phyloP scores from a whole-genome alignment of 2,329 filamentous ascomycete genomes.

The Elsinoe australis region DNA sequence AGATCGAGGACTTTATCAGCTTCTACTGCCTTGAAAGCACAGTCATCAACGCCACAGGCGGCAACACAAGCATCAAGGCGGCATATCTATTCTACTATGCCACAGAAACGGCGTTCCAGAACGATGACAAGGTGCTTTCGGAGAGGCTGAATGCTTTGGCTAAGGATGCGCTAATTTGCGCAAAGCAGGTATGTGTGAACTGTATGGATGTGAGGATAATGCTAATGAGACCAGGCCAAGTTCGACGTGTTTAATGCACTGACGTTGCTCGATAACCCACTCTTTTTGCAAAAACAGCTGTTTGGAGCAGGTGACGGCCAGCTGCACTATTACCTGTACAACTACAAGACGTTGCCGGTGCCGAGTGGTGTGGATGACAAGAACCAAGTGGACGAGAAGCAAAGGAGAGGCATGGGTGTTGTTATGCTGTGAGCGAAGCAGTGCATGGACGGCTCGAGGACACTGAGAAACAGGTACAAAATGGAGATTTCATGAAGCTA shows the following conservation, averaged over 20 bases:
- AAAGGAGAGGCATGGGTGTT: conserved; percentile 79
- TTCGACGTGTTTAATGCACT: conserved; percentile 98
- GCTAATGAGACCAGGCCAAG: conserved; percentile 43
- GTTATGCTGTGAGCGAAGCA: conserved; percentile 57
- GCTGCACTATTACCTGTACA: conserved; percentile 95
- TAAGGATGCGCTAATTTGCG: conserved; percentile 77
- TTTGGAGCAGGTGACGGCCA: conserved; percentile 92
- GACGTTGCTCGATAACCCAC: conserved; percentile 83
- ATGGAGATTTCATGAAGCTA: background rate
- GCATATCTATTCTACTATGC: conserved; percentile 98
- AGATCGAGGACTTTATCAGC: conserved; percentile 92
- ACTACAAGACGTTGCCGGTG: conserved; percentile 84
- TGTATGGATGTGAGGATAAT: background rate
- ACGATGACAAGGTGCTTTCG: conserved; percentile 45
- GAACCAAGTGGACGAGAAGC: conserved; percentile 68
- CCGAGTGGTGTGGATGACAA: conserved; percentile 72
- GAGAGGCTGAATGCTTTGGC: conserved; percentile 72
- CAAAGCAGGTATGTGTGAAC: conserved; percentile 55
- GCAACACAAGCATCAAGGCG: conserved; percentile 74
- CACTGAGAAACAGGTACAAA: no score
- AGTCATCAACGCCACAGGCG: conserved; percentile 72
- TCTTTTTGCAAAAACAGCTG: conserved; percentile 90
- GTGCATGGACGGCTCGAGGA: background rate
- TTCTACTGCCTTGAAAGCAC: conserved; percentile 90
- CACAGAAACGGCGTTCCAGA: conserved; percentile 63